A percentile compares a stretch with the other conserved stretches of the same genome.
phyloP scores from a whole-genome alignment of 371 early-diverging fungal species.

The Phascolomyces articulosus region DNA sequence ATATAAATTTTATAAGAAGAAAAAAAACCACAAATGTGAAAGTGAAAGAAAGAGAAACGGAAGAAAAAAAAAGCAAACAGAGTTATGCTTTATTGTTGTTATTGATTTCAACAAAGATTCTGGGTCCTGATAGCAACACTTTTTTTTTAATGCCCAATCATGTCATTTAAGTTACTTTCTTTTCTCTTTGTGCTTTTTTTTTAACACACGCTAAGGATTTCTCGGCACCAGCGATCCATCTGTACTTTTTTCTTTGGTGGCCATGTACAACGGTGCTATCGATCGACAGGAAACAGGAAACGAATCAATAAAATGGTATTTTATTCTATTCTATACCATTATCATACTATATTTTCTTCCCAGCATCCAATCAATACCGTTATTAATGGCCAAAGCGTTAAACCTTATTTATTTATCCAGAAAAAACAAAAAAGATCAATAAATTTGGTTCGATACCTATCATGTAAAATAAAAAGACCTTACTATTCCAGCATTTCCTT shows the following conservation, averaged over 20 bases:
- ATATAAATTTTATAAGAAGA: no score
- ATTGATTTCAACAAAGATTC: background rate
- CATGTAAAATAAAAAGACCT: no score
- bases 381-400: slow-evolving; percentile 3
- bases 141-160: background rate
- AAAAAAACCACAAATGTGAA: no score
- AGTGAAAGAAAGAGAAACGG: slow-evolving; percentile 5
- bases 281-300: background rate
- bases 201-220: background rate
- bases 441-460: no score
- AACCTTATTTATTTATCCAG: background rate
- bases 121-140: background rate
- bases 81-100: no score
- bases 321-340: no score
- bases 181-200: background rate
- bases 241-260: background rate
- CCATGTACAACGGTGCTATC: slow-evolving; percentile 1
- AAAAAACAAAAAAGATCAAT: background rate
- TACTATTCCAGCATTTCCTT: background rate
- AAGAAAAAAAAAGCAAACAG: background rate
- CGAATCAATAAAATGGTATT: background rate
- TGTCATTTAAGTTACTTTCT: background rate
- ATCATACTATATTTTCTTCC: background rate
- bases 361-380: background rate
- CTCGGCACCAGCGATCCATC: background rate